phyloP scores from a whole-genome alignment of 2,329 filamentous ascomycete genomes.

The Fusarium oligoseptatum region DNA sequence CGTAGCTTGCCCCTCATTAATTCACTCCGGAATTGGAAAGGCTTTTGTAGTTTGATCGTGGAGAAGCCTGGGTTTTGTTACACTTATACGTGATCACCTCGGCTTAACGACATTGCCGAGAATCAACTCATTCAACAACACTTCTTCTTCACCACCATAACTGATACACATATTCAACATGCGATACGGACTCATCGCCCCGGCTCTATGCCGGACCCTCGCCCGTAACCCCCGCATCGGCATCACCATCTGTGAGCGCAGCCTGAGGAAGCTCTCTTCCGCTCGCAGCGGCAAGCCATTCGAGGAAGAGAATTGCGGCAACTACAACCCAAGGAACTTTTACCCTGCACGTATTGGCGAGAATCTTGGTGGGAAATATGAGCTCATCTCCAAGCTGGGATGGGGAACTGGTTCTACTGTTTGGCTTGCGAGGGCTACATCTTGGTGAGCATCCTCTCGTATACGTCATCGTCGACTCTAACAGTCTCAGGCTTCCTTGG shows the following conservation, averaged over 20 bases:
- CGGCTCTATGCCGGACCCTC: slow-evolving; percentile 22
- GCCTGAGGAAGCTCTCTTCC: slow-evolving; percentile 26
- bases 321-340: slow-evolving; percentile 47
- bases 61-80: neutral
- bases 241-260: slow-evolving; percentile 1
- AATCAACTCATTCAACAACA: neutral
- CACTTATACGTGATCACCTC: neutral
- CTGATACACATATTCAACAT: slow-evolving; percentile 4
- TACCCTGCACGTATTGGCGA: slow-evolving; percentile 52
- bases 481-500: slow-evolving; percentile 40
- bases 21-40: neutral
- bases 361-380: slow-evolving; percentile 51
- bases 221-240: slow-evolving; percentile 13
- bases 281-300: slow-evolving; percentile 16
- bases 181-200: slow-evolving; percentile 25
- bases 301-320: slow-evolving; percentile 44
- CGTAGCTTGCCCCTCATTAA: neutral
- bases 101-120: neutral
- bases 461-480: neutral
- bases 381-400: slow-evolving; percentile 55
- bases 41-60: neutral
- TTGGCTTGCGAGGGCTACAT: slow-evolving; percentile 51
- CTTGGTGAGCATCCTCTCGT: slow-evolving; percentile 38
- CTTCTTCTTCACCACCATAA: neutral
- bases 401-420: slow-evolving; percentile 56